Percentiles rank a stretch among this genome's conserved stretches.
Evolutionary conservation across 164 flowering plant species (phyloP).

Genomic region (Stephania japonica): DNA sequence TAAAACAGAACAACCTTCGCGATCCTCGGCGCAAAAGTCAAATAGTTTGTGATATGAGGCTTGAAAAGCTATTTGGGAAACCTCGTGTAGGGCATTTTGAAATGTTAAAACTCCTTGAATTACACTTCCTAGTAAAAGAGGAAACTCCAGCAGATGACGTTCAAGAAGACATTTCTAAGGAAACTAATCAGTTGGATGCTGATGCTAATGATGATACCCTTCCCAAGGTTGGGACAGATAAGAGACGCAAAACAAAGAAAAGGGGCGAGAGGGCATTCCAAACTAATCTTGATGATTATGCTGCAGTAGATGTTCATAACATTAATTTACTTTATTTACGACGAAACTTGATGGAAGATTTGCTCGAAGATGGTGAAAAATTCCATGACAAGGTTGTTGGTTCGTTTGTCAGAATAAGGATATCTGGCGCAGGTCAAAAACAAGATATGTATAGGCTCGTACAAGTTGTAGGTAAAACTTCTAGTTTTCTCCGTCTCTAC

Average conservation of each 20-base stretch:
- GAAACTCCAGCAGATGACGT: conserved; percentile 54
- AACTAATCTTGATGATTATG: conserved; percentile 78
- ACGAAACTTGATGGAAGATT: conserved; percentile 72
- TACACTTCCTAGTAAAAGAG: conserved; percentile 74
- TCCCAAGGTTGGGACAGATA: conserved; percentile 42
- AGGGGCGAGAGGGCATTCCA: conserved; percentile 54
- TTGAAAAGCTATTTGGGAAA: conserved; percentile 77
- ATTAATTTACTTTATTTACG: conserved; percentile 73
- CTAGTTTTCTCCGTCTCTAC: neutral
- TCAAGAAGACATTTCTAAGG: conserved; percentile 65
- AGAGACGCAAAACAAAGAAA: conserved; percentile 56
- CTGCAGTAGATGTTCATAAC: conserved; percentile 89
- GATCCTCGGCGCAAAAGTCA: conserved; percentile 89
- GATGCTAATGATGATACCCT: conserved; percentile 41
- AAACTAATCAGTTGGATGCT: conserved; percentile 46
- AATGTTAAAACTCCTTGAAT: conserved; percentile 92
- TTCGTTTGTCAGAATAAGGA: conserved; percentile 81
- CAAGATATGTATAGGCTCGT: conserved; percentile 96
- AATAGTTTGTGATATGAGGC: conserved; percentile 80
- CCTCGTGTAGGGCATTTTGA: conserved; percentile 91
- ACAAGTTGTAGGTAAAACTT: conserved; percentile 75
- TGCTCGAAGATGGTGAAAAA: conserved; percentile 61
- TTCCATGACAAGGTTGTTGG: conserved; percentile 78
- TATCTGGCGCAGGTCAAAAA: conserved; percentile 71
- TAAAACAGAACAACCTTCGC: conserved; percentile 79